A percentile compares a stretch with the other conserved stretches of the same genome.
phyloP scores from a whole-genome alignment of 148 eudicot species.

The Persicaria maculosa region DNA sequence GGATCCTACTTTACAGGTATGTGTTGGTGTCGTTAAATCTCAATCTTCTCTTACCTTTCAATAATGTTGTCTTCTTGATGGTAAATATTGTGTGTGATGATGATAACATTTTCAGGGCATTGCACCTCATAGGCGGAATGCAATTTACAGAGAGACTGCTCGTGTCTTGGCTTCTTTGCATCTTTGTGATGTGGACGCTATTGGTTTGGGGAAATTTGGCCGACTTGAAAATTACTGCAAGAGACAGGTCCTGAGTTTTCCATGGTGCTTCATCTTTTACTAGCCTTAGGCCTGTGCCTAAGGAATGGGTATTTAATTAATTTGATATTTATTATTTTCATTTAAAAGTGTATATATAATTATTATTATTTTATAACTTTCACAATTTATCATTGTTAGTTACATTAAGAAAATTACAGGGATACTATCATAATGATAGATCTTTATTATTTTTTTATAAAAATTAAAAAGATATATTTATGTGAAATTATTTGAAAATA shows the following conservation, averaged over 20 bases:
- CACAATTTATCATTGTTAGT: too few relatives aligned
- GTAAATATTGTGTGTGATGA: not conserved
- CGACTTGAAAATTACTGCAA: conserved; percentile 74
- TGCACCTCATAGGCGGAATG: conserved; percentile 49
- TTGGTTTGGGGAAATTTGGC: conserved; percentile 75
- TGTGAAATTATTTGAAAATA: too few relatives aligned
- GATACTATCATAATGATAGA: too few relatives aligned
- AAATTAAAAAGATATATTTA: too few relatives aligned
- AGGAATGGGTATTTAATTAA: too few relatives aligned
- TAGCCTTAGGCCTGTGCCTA: not conserved
- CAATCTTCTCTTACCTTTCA: not conserved
- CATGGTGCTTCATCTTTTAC: conserved; percentile 6
- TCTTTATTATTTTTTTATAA: too few relatives aligned
- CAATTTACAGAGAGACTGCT: conserved; percentile 61
- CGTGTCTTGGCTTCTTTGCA: conserved; percentile 77
- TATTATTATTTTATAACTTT: too few relatives aligned
- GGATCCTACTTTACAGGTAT: conserved; percentile 71
- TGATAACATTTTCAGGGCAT: conserved; percentile 41
- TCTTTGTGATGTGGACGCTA: conserved; percentile 65
- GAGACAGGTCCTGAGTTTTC: conserved; percentile 58
- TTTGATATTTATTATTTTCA: too few relatives aligned
- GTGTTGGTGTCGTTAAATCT: conserved; percentile 12
- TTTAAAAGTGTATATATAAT: too few relatives aligned
- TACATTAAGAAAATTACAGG: too few relatives aligned
- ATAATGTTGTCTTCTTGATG: not conserved